Evolutionary conservation across 164 flowering plant genomes (phyloP).

Genomic region (Amborella trichopoda): DNA sequence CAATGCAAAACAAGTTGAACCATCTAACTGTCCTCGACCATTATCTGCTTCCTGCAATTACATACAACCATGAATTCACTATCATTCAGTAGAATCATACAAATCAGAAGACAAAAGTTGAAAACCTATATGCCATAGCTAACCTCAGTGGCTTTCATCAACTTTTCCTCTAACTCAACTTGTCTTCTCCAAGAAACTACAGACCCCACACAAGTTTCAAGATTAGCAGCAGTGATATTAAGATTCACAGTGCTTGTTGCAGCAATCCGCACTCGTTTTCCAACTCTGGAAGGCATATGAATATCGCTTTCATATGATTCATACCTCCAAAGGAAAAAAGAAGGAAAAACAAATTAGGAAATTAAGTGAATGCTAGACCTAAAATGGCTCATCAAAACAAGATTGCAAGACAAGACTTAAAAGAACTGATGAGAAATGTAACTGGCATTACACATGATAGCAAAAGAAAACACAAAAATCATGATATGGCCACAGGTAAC

Average conservation of each 20-base stretch:
- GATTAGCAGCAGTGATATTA: conserved; percentile 80
- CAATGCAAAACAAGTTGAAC: conserved; percentile 54
- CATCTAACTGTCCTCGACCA: conserved; percentile 20
- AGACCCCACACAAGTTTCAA: conserved; percentile 57
- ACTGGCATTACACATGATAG: too few relatives aligned
- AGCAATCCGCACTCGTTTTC: conserved; percentile 72
- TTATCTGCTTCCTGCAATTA: conserved; percentile 47
- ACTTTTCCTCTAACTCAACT: conserved; percentile 62
- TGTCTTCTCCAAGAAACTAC: conserved; percentile 80
- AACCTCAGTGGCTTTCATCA: too few relatives aligned
- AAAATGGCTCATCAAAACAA: too few relatives aligned
- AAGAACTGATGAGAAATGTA: too few relatives aligned
- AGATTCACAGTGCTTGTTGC: conserved; percentile 74
- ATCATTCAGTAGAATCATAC: too few relatives aligned
- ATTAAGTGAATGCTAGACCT: background rate
- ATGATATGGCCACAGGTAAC: background rate
- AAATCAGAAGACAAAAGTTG: too few relatives aligned
- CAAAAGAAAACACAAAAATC: background rate
- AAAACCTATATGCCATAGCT: too few relatives aligned
- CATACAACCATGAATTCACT: too few relatives aligned
- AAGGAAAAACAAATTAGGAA: background rate
- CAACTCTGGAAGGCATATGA: conserved; percentile 30
- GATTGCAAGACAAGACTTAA: too few relatives aligned
- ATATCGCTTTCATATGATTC: conserved; percentile 63
- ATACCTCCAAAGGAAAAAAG: conserved; percentile 36